A percentile compares a stretch with the other conserved stretches of the same genome.
phyloP scores from a whole-genome alignment of 2,329 filamentous ascomycete species.

The Dactylonectria estremocensis region DNA sequence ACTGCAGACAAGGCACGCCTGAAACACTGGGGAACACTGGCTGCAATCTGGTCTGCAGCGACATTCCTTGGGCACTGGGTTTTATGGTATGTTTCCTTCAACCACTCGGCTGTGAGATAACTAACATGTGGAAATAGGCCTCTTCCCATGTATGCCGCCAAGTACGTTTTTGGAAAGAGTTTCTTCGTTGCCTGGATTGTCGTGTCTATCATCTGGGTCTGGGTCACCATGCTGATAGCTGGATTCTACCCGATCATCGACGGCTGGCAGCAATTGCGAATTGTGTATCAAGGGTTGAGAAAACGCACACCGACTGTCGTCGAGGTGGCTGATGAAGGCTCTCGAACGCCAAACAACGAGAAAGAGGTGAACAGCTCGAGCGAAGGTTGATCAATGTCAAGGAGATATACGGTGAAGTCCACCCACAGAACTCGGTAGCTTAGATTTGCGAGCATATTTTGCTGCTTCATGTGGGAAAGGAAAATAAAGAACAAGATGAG shows the following conservation, averaged over 20 bases:
- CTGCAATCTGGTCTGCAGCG: conserved; percentile 56
- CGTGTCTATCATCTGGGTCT: conserved; percentile 67
- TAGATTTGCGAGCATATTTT: too few species aligned
- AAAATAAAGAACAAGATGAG: too few species aligned
- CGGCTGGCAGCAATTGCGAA: conserved; percentile 52
- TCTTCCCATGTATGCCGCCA: conserved; percentile 67
- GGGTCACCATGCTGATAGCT: conserved; percentile 64
- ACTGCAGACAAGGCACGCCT: conserved; percentile 53
- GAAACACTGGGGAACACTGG: conserved; percentile 60
- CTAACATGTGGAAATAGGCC: conserved; percentile 51
- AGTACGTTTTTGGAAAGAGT: conserved; percentile 63
- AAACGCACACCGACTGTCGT: not conserved
- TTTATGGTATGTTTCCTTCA: conserved; percentile 57
- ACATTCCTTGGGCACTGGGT: conserved; percentile 69
- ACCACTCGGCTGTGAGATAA: not conserved
- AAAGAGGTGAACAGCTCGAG: conserved; percentile 5
- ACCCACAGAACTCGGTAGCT: too few species aligned
- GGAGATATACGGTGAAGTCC: not conserved
- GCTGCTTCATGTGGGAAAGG: too few species aligned
- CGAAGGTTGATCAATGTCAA: conserved; percentile 2
- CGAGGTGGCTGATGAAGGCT: not conserved
- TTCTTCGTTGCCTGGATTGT: conserved; percentile 68
- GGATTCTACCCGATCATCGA: conserved; percentile 66
- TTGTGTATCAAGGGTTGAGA: conserved; percentile 36
- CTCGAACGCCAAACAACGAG: conserved; percentile 19